phyloP scores from a whole-genome alignment of 208 protist genomes.

The Crithidia mellificae region DNA sequence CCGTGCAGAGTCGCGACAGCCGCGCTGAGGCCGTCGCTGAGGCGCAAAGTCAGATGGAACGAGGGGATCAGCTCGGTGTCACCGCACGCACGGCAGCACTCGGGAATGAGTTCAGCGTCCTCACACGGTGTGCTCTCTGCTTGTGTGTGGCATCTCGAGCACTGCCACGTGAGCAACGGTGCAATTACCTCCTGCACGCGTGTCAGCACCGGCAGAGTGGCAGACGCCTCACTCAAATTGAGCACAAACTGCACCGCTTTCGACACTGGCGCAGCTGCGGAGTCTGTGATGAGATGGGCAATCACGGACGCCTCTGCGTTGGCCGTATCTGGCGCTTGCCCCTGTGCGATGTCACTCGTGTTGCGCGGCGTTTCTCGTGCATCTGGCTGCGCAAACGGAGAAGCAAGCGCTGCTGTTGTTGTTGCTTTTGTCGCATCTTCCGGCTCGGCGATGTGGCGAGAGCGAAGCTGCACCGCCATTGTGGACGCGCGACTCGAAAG shows the following conservation, averaged over 20 bases:
- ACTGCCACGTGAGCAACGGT: constrained; percentile 19
- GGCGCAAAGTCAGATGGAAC: constrained; percentile 27
- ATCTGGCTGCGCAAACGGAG: too few species aligned
- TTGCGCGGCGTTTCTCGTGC: too few species aligned
- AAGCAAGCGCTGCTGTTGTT: background rate
- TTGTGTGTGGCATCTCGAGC: constrained; percentile 7
- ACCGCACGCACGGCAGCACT: constrained; percentile 34
- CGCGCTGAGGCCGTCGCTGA: constrained; percentile 49
- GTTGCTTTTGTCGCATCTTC: background rate
- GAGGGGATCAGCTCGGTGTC: constrained; percentile 15
- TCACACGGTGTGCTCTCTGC: background rate
- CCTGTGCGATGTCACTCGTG: background rate
- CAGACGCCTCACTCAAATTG: constrained; percentile 18
- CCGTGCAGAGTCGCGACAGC: constrained; percentile 31
- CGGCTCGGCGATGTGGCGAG: background rate
- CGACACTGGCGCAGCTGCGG: background rate
- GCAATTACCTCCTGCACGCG: constrained; percentile 18
- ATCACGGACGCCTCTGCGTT: too few species aligned
- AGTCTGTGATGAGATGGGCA: background rate
- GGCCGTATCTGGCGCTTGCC: too few species aligned
- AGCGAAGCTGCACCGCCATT: constrained; percentile 33
- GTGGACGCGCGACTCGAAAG: constrained; percentile 37
- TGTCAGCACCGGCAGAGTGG: constrained; percentile 31
- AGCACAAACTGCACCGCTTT: constrained; percentile 22
- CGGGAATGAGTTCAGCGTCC: constrained; percentile 6